These are phyloP conservation scores for Hypoxylon sp. DNA, from an alignment of 2,329 filamentous ascomycete genomes.

Conservation along the genomic window DNA sequence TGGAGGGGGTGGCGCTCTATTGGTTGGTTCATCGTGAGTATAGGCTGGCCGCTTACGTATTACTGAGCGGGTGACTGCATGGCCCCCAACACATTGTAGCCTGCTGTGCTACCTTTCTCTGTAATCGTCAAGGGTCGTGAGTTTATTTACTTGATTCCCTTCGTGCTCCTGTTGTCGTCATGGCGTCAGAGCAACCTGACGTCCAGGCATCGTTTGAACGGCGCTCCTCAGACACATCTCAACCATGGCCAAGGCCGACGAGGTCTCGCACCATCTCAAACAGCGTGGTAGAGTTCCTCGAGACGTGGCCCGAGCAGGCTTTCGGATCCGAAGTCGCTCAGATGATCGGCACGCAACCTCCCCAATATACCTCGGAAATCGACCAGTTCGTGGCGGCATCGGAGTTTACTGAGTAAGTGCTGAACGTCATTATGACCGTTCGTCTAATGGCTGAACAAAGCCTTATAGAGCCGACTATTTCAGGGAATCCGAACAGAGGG, in stretches of 20 bases:
- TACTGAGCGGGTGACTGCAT: background rate
- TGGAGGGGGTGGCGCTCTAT: background rate
- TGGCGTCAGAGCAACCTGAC: background rate
- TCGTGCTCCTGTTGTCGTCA: background rate
- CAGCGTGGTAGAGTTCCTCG: slow-evolving; percentile 27
- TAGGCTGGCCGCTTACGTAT: too few species aligned
- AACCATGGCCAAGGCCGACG: background rate
- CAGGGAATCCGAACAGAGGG: slow-evolving; percentile 22
- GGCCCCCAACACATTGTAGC: background rate
- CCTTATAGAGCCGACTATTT: slow-evolving; percentile 18
- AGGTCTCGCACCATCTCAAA: slow-evolving; percentile 22
- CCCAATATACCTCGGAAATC: slow-evolving; percentile 25
- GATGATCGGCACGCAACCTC: slow-evolving; percentile 10
- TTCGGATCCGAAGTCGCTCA: slow-evolving; percentile 23
- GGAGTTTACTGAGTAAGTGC: slow-evolving; percentile 9
- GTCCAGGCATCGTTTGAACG: background rate
- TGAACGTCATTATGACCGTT: background rate
- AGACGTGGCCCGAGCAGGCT: slow-evolving; percentile 16
- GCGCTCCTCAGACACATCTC: background rate
- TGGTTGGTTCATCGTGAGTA: background rate
- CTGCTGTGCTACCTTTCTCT: background rate
- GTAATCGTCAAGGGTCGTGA: background rate
- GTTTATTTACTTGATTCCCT: background rate
- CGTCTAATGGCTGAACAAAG: background rate
- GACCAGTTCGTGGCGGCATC: slow-evolving; percentile 15